Conservation (phyloP, 1,284 basidiomycete genomes). For the Malassezia japonica region DNA sequence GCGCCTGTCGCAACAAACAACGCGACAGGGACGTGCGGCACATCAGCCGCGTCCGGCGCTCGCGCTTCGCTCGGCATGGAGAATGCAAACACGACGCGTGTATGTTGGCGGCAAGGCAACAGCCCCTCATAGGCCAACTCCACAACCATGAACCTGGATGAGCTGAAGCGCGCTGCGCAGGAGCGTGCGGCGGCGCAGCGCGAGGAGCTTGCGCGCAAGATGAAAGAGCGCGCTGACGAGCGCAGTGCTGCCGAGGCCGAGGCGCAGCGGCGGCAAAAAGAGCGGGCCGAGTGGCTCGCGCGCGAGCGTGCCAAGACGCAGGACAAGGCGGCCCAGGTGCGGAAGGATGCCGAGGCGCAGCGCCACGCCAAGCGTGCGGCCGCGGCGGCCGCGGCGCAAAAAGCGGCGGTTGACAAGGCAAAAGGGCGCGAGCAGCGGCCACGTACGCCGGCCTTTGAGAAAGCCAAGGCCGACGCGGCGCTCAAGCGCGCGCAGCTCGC, state of each 20-base stretch:
- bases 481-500: constrained; percentile 6
- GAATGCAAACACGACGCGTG: background rate
- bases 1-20: background rate
- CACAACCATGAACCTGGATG: constrained; percentile 5
- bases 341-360: background rate
- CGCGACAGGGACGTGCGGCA: background rate
- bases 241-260: background rate
- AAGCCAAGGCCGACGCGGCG: constrained; percentile 6
- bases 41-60: background rate
- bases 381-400: background rate
- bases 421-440: background rate
- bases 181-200: constrained; percentile 3
- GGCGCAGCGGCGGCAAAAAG: background rate
- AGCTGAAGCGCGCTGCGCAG: constrained; percentile 11
- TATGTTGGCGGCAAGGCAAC: background rate
- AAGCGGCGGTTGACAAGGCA: constrained; percentile 5
- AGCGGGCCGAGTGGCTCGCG: constrained; percentile 9
- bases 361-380: constrained; percentile 2
- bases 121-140: background rate
- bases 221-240: constrained; percentile 4
- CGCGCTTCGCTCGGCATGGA: background rate
- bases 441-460: constrained; percentile 9
- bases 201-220: background rate
- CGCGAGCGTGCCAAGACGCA: background rate
- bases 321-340: background rate